These are phyloP conservation scores for Manihot esculenta DNA, from an alignment of 441 rosid genomes.

Conservation along the genomic window DNA sequence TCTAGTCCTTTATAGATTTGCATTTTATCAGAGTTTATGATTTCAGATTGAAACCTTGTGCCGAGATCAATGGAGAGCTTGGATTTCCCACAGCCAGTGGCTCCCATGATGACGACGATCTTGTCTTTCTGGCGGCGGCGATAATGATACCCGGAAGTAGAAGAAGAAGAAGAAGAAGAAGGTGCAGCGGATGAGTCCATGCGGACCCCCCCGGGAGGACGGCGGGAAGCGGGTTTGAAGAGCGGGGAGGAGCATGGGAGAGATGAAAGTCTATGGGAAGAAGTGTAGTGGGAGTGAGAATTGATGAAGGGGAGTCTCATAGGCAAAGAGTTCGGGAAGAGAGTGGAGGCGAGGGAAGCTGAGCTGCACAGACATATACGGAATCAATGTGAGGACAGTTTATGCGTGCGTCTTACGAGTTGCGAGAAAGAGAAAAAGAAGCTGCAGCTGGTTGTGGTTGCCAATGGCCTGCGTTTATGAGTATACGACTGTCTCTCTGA, in stretches of 20 bases:
- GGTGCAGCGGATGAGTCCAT: constrained; percentile 26
- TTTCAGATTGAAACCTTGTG: constrained; percentile 44
- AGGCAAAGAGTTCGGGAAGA: background rate
- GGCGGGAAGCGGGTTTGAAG: background rate
- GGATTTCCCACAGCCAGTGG: constrained; percentile 86
- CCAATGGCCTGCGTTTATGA: too few relatives aligned
- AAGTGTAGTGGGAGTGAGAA: constrained; percentile 2
- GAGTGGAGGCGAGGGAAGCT: background rate
- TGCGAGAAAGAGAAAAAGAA: too few relatives aligned
- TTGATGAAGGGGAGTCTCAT: constrained; percentile 3
- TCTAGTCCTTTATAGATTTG: constrained; percentile 76
- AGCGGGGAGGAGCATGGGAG: too few relatives aligned
- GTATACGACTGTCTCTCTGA: too few relatives aligned
- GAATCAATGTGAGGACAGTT: constrained; percentile 18
- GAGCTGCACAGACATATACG: constrained; percentile 16
- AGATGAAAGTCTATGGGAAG: background rate
- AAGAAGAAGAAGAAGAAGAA: too few relatives aligned
- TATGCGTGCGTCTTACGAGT: too few relatives aligned
- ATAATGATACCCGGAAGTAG: background rate
- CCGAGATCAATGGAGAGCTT: constrained; percentile 75
- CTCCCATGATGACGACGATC: constrained; percentile 75
- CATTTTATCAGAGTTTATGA: constrained; percentile 87
- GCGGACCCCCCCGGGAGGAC: constrained; percentile 14
- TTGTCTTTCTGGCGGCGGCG: constrained; percentile 37
- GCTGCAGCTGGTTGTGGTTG: too few relatives aligned